Evolutionary conservation across 805 yeast genomes (phyloP), one percentile per base, ranked within the genome.

Genomic region (Spathaspora gorwiae): DNA sequence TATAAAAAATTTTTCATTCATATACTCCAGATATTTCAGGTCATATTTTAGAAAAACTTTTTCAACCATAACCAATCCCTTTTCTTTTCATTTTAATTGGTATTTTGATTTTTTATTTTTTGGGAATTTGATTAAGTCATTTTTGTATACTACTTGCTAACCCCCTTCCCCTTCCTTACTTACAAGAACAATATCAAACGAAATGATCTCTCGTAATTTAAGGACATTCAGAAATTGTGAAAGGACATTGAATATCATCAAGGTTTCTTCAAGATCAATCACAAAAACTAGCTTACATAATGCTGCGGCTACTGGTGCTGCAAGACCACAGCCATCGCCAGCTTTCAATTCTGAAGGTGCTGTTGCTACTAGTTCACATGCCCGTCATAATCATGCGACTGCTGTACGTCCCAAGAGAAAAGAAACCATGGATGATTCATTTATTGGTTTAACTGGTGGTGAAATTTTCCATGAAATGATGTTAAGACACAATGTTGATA

Each of bases 381-480:
- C 40, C 26, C 33, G 33, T 14, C 41, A 39, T 32, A 33, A 30
- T 8, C 31, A 35, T 13, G 35, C 39, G n/a, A 29, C 36, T 13
- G n/a, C 26, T 24, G 11, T 27, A 13, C 29, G 11, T 4, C n/a
- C 41, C 32, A 37, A 47, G n/a, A 53, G 50, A 35, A 33, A 47
- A 15, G 54, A 49, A 36, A 45, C 54, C 24, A 78, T 84, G 84
- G 95, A 87, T 59, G 90, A 85, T 58, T 86, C 96, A 5, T 83
- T 92, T 59, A 90, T 94, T 45, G 99, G 99, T 13, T 78, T 90
- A 56, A 84, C 96, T n/a, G 99, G 99, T 52, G 99, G 99, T 56
- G 94, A 94, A 70, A 90, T 94, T 51, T 94, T 94, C 74, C 97
- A 92, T 66, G 98, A 92, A 68, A 94, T 94, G 98, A 94, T 94